A percentile compares a stretch with the other conserved stretches of the same genome.
Evolutionary conservation across 768 basidiomycete genomes (phyloP).

Genomic region (Lactifluus piperatus): DNA sequence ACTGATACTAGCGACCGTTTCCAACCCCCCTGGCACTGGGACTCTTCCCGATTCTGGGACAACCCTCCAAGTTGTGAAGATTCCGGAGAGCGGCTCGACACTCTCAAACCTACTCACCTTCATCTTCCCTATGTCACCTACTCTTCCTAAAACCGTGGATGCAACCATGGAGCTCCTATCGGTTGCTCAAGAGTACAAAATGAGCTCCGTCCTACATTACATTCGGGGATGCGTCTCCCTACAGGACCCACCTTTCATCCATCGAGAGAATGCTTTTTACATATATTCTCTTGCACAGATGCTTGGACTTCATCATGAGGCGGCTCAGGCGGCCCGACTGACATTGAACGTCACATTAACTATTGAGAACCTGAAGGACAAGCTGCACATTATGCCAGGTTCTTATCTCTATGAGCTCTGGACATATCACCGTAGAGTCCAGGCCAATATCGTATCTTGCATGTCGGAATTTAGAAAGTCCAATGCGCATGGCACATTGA

Average conservation of each 20-base stretch:
- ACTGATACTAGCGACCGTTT: not conserved
- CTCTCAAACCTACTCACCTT: conserved; percentile 2
- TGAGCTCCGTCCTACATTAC: not conserved
- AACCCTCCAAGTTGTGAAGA: not conserved
- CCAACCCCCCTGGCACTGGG: not conserved
- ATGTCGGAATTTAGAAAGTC: not conserved
- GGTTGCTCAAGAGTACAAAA: not conserved
- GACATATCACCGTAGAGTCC: not conserved
- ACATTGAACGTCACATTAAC: not conserved
- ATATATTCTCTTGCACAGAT: not conserved
- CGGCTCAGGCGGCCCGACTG: not conserved
- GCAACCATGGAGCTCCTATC: not conserved
- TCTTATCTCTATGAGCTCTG: not conserved
- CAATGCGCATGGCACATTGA: not conserved
- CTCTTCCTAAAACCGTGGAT: not conserved
- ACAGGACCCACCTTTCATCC: not conserved
- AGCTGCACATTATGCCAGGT: not conserved
- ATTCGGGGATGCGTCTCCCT: not conserved
- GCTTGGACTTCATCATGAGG: not conserved
- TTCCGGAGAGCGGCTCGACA: not conserved
- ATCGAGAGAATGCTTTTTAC: not conserved
- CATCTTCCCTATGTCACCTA: not conserved
- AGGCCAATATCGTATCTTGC: not conserved
- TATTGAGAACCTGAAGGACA: not conserved
- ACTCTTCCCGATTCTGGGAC: not conserved